Percentiles rank a stretch among this genome's conserved stretches.
Conservation (phyloP, 179 eudicot species). For the Carnegiea gigantea region DNA sequence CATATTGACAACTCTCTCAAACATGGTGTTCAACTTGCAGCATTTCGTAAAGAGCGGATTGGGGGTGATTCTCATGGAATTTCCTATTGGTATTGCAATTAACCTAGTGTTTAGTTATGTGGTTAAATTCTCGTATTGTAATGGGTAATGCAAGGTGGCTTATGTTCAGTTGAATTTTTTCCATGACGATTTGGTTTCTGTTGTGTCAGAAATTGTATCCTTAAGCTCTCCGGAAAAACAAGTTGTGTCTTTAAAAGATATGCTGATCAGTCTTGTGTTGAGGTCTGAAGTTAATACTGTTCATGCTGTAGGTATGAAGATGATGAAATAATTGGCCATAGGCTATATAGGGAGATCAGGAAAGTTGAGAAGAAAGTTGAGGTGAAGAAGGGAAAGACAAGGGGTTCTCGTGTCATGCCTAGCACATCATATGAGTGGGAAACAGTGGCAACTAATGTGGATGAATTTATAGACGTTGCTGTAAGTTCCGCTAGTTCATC, state of each 20-base stretch:
- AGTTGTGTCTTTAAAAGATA: background rate
- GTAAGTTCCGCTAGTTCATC: constrained; percentile 47
- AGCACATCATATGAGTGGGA: constrained; percentile 84
- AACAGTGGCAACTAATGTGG: constrained; percentile 89
- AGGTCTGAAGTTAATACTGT: constrained; percentile 5
- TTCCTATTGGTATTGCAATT: constrained; percentile 69
- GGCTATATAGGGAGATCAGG: constrained; percentile 87
- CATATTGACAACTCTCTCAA: constrained; percentile 79
- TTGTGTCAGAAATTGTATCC: background rate
- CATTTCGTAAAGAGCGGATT: constrained; percentile 82
- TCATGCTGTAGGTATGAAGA: constrained; percentile 79
- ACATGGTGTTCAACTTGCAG: constrained; percentile 74
- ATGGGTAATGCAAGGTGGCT: background rate
- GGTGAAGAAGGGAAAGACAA: constrained; percentile 72
- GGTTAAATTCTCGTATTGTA: background rate
- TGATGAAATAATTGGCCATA: constrained; percentile 88
- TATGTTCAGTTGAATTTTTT: background rate
- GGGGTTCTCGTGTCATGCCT: constrained; percentile 64
- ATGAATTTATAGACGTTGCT: constrained; percentile 87
- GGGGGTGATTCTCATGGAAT: constrained; percentile 82
- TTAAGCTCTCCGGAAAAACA: background rate
- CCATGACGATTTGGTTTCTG: constrained; percentile 2
- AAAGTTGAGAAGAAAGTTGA: constrained; percentile 83
- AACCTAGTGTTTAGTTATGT: background rate
- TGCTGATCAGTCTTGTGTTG: constrained; percentile 5